phyloP scores from a whole-genome alignment of 805 yeast genomes.

The Metschnikowia picachoensis region DNA sequence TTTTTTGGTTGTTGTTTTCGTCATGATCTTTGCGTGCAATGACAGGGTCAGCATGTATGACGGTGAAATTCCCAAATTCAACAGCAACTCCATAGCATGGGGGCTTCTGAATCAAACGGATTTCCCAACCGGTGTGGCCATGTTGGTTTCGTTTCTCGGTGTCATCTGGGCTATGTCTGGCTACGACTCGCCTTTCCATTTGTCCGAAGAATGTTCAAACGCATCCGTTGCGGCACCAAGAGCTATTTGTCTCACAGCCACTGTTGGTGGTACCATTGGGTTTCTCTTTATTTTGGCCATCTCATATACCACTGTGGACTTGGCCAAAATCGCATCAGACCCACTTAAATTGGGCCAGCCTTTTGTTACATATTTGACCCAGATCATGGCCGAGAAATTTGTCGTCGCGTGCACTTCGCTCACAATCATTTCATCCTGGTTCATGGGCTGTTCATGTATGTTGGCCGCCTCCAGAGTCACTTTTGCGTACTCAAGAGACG shows the following conservation, averaged over 20 bases:
- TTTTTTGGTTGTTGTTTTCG: conserved; percentile 49
- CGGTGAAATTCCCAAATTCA: conserved; percentile 43
- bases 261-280: conserved; percentile 53
- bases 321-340: conserved; percentile 43
- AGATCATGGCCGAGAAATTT: conserved; percentile 40
- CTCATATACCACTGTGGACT: conserved; percentile 55
- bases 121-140: conserved; percentile 59
- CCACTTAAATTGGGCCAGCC: conserved; percentile 55
- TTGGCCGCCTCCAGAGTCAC: conserved; percentile 65
- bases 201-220: conserved; percentile 68
- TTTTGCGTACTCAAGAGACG: conserved; percentile 66
- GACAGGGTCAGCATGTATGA: conserved; percentile 33
- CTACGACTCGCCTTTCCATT: conserved; percentile 70
- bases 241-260: conserved; percentile 58
- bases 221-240: conserved; percentile 63
- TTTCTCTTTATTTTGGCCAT: conserved; percentile 56
- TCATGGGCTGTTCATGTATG: conserved; percentile 59
- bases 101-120: conserved; percentile 53
- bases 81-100: conserved; percentile 51
- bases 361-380: conserved; percentile 51
- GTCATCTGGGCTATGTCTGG: conserved; percentile 73
- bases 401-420: conserved; percentile 42
- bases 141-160: conserved; percentile 55
- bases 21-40: conserved; percentile 52
- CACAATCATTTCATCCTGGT: conserved; percentile 42